Conservation (phyloP, 2,329 filamentous ascomycete genomes). For the Balansia obtecta region DNA sequence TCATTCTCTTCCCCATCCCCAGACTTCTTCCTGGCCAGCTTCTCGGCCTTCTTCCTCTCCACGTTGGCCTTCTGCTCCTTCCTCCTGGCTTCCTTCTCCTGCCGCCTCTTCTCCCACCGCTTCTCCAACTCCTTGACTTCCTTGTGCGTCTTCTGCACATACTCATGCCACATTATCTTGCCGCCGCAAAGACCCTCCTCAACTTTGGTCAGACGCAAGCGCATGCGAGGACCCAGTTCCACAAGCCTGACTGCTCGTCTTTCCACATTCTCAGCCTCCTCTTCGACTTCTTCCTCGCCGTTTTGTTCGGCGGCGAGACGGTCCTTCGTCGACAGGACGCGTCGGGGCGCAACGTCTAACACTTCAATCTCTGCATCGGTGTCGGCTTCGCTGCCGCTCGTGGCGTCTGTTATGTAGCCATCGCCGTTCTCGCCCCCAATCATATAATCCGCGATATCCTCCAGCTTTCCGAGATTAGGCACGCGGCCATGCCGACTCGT, state of each 20-base stretch:
- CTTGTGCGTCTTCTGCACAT: constrained; percentile 68
- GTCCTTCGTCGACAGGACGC: constrained; percentile 43
- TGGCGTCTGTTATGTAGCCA: constrained; percentile 73
- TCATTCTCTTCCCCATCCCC: constrained; percentile 23
- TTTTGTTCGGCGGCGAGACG: constrained; percentile 27
- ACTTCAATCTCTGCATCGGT: constrained; percentile 95
- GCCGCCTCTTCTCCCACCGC: constrained; percentile 64
- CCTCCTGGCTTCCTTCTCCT: constrained; percentile 72
- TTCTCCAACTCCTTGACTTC: constrained; percentile 71
- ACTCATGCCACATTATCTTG: constrained; percentile 96
- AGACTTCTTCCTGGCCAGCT: constrained; percentile 25
- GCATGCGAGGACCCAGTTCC: constrained; percentile 85
- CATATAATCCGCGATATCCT: constrained; percentile 91
- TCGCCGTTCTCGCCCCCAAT: constrained; percentile 65
- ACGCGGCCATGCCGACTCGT: constrained; percentile 54
- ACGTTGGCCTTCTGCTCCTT: constrained; percentile 83
- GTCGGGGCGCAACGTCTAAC: constrained; percentile 48
- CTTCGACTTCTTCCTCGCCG: constrained; percentile 31
- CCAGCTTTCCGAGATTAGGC: constrained; percentile 80
- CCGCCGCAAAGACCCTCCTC: constrained; percentile 87
- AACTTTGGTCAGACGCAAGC: constrained; percentile 81
- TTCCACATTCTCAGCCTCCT: constrained; percentile 51
- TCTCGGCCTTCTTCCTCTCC: constrained; percentile 59
- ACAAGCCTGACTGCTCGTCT: constrained; percentile 83
- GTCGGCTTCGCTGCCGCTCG: constrained; percentile 81